phyloP scores from a whole-genome alignment of 257 asterid genomes.

The Scutellaria galericulata region DNA sequence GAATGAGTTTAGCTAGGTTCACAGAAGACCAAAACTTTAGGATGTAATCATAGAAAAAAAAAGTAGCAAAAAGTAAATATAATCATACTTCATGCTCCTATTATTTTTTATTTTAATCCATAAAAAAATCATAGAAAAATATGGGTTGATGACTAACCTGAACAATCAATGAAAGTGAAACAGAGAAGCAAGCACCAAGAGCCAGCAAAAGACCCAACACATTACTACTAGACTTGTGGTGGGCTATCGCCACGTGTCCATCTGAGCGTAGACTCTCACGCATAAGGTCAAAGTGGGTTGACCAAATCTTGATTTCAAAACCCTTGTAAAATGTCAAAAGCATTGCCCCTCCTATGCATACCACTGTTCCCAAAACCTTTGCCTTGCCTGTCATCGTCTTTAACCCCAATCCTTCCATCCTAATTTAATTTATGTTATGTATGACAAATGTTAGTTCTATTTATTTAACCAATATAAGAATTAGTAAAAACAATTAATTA shows the following conservation, averaged over 20 bases:
- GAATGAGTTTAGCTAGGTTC: no score
- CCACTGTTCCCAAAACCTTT: constrained; percentile 59
- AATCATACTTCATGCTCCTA: no score
- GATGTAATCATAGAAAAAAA: no score
- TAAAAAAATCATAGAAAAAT: no score
- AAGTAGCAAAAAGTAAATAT: no score
- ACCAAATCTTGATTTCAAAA: constrained; percentile 43
- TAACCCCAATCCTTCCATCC: constrained; percentile 66
- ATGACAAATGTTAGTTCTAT: background rate
- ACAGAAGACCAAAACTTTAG: no score
- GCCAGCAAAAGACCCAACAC: constrained; percentile 59
- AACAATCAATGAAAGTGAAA: constrained; percentile 50
- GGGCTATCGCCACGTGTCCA: constrained; percentile 45
- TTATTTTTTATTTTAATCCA: no score
- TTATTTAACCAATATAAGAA: background rate
- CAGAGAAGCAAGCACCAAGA: constrained; percentile 45
- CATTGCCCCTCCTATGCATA: constrained; percentile 80
- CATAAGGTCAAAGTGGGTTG: constrained; percentile 44
- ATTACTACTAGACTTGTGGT: constrained; percentile 26
- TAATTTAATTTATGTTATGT: constrained; percentile 1
- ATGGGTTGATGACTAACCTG: constrained; percentile 44
- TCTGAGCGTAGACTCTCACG: constrained; percentile 3
- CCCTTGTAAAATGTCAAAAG: constrained; percentile 72
- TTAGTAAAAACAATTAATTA: background rate
- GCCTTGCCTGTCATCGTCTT: constrained; percentile 61